phyloP scores from a whole-genome alignment of 2,329 filamentous ascomycete species.

The Apiospora saccharicola region DNA sequence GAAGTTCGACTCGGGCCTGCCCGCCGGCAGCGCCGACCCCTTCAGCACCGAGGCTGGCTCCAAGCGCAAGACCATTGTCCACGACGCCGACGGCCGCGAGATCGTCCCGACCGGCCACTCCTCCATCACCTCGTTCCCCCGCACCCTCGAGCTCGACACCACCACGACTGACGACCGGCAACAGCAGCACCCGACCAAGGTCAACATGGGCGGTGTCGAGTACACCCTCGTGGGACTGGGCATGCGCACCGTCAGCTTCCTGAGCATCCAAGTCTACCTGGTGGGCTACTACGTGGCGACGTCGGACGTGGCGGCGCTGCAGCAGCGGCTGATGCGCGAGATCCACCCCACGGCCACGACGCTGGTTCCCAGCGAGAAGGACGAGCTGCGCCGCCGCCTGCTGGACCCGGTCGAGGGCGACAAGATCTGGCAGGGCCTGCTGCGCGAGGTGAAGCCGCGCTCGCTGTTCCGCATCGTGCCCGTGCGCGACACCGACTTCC shows the following conservation, averaged over 20 bases:
- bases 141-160: slow-evolving; percentile 66
- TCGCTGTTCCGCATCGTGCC: slow-evolving; percentile 86
- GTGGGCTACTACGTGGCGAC: slow-evolving; percentile 92
- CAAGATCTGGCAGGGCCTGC: slow-evolving; percentile 75
- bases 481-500: slow-evolving; percentile 93
- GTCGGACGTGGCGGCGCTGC: slow-evolving; percentile 80
- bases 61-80: slow-evolving; percentile 66
- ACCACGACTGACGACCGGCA: slow-evolving; percentile 43
- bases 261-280: slow-evolving; percentile 92
- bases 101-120: slow-evolving; percentile 83
- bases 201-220: slow-evolving; percentile 57
- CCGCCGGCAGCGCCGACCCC: slow-evolving; percentile 47
- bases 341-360: slow-evolving; percentile 83
- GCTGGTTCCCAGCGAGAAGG: slow-evolving; percentile 82
- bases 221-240: slow-evolving; percentile 91
- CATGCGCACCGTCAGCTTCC: slow-evolving; percentile 87
- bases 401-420: slow-evolving; percentile 74
- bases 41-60: slow-evolving; percentile 58
- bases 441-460: slow-evolving; percentile 72
- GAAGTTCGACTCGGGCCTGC: slow-evolving; percentile 51
- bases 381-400: slow-evolving; percentile 71
- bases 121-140: slow-evolving; percentile 81
- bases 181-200: slow-evolving; percentile 24
- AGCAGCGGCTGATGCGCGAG: slow-evolving; percentile 76
- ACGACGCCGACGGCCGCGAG: slow-evolving; percentile 74